Conservation (phyloP, 129 eudicot species). For the Chrysanthemum lavandulifolium region DNA sequence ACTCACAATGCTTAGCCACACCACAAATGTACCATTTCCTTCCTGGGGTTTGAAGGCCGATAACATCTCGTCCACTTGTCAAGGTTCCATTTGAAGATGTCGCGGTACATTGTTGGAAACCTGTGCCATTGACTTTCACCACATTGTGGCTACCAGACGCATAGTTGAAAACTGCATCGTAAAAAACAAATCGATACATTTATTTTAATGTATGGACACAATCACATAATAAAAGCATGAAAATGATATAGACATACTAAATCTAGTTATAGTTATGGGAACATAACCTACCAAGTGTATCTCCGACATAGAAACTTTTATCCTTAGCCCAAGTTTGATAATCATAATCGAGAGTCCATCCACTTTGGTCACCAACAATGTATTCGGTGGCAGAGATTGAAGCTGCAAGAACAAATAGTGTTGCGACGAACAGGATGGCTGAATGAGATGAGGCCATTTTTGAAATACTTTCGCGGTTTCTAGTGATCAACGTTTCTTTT, state of each 20-base stretch:
- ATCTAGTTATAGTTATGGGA: background rate
- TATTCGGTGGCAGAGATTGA: background rate
- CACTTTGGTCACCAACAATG: constrained; percentile 26
- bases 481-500: too few species aligned
- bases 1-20: constrained; percentile 20
- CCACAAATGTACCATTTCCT: constrained; percentile 42
- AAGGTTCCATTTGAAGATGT: background rate
- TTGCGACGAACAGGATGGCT: too few species aligned
- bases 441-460: too few species aligned
- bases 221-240: background rate
- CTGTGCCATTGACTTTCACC: constrained; percentile 25
- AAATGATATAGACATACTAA: background rate
- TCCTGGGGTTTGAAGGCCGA: constrained; percentile 36
- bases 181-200: background rate
- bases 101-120: constrained; percentile 16
- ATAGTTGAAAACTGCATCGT: constrained; percentile 26
- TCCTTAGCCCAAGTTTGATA: constrained; percentile 30
- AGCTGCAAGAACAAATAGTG: too few species aligned
- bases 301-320: constrained; percentile 28
- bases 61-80: constrained; percentile 32
- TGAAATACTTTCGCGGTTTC: too few species aligned
- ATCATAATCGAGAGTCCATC: constrained; percentile 26
- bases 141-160: constrained; percentile 26
- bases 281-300: constrained; percentile 19
- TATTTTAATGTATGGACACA: background rate